Conservation (phyloP, 371 early-diverging fungal species). For the Apophysomyces ossiformis region DNA sequence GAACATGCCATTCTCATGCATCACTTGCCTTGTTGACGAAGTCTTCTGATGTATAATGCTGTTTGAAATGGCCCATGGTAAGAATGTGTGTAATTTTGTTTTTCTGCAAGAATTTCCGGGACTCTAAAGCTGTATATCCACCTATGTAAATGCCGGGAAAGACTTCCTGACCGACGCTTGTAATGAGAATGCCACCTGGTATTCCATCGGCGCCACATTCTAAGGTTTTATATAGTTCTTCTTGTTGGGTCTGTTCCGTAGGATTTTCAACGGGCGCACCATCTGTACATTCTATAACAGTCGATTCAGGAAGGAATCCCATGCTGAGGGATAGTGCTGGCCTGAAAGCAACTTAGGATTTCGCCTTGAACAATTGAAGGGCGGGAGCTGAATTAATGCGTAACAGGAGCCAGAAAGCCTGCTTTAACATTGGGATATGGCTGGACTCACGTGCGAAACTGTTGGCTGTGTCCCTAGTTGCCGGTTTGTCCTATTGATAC, state of each 20-base stretch:
- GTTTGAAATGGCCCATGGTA: constrained; percentile 53
- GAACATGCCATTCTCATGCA: no score
- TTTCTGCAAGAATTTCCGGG: constrained; percentile 42
- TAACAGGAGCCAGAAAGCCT: neutral
- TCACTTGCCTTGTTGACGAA: constrained; percentile 61
- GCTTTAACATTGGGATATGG: neutral
- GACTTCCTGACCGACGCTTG: constrained; percentile 47
- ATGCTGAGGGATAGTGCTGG: neutral
- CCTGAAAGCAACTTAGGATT: no score
- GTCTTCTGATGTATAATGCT: constrained; percentile 29
- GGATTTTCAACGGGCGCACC: neutral
- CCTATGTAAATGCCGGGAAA: constrained; percentile 47
- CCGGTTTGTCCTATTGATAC: no score
- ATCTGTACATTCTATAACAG: neutral
- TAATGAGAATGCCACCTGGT: constrained; percentile 54
- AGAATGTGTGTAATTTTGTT: constrained; percentile 64
- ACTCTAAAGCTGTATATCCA: constrained; percentile 50
- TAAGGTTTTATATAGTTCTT: constrained; percentile 35
- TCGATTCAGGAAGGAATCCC: neutral
- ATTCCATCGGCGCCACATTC: constrained; percentile 46
- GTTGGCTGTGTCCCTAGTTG: no score
- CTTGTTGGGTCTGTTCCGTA: neutral
- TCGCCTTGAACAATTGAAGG: no score
- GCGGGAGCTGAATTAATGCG: neutral
- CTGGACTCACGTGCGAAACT: no score